phyloP scores from a whole-genome alignment of 495 filamentous ascomycete species.

The Ascodesmis nigricans region DNA sequence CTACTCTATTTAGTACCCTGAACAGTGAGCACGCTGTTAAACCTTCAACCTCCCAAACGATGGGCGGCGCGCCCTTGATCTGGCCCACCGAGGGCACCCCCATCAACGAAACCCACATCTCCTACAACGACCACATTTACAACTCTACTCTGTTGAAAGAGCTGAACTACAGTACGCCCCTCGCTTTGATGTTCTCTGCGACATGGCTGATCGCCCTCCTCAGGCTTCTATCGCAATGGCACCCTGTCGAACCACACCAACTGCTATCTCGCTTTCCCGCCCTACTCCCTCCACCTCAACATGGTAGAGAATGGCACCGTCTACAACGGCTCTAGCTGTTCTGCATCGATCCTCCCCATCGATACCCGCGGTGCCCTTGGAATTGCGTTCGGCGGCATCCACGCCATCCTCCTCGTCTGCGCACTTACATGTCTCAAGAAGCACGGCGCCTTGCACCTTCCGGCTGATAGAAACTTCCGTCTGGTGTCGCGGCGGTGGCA shows the following conservation, averaged over 20 bases:
- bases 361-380: slow-evolving; percentile 32
- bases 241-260: slow-evolving; percentile 47
- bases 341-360: slow-evolving; percentile 36
- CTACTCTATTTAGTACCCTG: too few species aligned
- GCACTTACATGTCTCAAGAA: slow-evolving; percentile 39
- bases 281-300: slow-evolving; percentile 34
- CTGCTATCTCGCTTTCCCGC: slow-evolving; percentile 41
- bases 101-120: slow-evolving; percentile 18
- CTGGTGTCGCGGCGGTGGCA: slow-evolving; percentile 45
- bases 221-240: slow-evolving; percentile 40
- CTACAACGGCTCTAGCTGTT: slow-evolving; percentile 46
- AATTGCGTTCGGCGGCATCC: slow-evolving; percentile 36
- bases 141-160: slow-evolving; percentile 18
- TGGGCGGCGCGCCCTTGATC: too few species aligned
- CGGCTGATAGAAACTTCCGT: slow-evolving; percentile 38
- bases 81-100: too few species aligned
- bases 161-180: slow-evolving; percentile 20
- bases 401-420: slow-evolving; percentile 33
- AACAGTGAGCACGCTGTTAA: too few species aligned
- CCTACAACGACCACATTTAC: slow-evolving; percentile 17
- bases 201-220: too few species aligned
- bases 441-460: slow-evolving; percentile 42
- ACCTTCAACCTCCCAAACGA: too few species aligned
- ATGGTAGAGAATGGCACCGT: too few species aligned
- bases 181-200: too few species aligned